Percentiles rank a stretch among this genome's conserved stretches.
phyloP scores from a whole-genome alignment of 164 flowering plant genomes.

The Buxus sempervirens region DNA sequence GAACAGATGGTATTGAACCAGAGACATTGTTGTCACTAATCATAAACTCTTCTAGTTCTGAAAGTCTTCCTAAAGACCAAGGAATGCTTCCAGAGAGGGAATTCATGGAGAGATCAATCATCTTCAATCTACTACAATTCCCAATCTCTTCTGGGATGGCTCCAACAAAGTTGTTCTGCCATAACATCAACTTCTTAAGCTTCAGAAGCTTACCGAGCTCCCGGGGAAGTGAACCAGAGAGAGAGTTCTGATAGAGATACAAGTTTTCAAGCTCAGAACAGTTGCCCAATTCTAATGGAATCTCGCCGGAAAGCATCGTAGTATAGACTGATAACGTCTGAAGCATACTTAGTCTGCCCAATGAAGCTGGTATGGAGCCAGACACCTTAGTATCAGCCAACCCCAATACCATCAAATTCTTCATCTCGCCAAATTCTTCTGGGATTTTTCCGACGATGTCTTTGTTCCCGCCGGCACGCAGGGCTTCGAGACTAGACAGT shows the following conservation, averaged over 20 bases:
- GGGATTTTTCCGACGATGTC: slow-evolving; percentile 70
- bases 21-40: slow-evolving; percentile 66
- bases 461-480: slow-evolving; percentile 81
- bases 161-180: slow-evolving; percentile 79
- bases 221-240: slow-evolving; percentile 68
- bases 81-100: slow-evolving; percentile 76
- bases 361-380: slow-evolving; percentile 50
- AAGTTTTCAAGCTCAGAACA: slow-evolving; percentile 72
- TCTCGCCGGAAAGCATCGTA: slow-evolving; percentile 73
- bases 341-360: slow-evolving; percentile 57
- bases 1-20: slow-evolving; percentile 56
- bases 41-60: slow-evolving; percentile 61
- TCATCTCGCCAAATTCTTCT: slow-evolving; percentile 52
- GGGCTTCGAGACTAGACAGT: slow-evolving; percentile 37
- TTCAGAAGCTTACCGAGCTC: slow-evolving; percentile 69
- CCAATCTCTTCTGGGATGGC: slow-evolving; percentile 77
- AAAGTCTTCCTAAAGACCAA: slow-evolving; percentile 44
- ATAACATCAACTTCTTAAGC: slow-evolving; percentile 61
- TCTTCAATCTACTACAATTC: slow-evolving; percentile 50
- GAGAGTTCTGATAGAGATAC: slow-evolving; percentile 61
- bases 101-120: slow-evolving; percentile 73
- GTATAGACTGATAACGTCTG: slow-evolving; percentile 70
- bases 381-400: slow-evolving; percentile 57
- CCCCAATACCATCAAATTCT: slow-evolving; percentile 42
- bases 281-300: slow-evolving; percentile 72